Evolutionary conservation across 23 red algal species (phyloP).

Genomic region (Rhodosorus marinus): DNA sequence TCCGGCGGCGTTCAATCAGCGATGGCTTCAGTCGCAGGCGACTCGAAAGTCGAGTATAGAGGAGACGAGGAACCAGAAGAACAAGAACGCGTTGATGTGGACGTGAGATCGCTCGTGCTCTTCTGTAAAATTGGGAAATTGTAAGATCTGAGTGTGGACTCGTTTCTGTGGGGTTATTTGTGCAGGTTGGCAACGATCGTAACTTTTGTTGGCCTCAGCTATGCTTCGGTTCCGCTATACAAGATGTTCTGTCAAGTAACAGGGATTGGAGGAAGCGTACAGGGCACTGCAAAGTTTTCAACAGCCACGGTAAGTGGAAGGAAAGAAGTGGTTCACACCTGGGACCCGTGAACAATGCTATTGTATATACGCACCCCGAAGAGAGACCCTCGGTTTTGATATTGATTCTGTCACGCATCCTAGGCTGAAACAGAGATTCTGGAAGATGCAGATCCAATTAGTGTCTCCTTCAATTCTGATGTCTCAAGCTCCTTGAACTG

Average conservation of each 20-base stretch:
- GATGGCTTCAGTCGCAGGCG: too few species aligned
- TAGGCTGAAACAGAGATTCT: constrained; percentile 26
- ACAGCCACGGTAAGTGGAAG: constrained; percentile 1
- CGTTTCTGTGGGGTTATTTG: too few species aligned
- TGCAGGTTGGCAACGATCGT: constrained; percentile 37
- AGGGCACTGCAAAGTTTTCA: too few species aligned
- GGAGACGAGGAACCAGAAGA: too few species aligned
- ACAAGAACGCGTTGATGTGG: too few species aligned
- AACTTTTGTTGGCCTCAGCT: constrained; percentile 55
- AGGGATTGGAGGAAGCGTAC: constrained; percentile 75
- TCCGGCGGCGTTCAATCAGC: too few species aligned
- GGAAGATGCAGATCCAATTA: constrained; percentile 44
- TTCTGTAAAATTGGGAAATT: too few species aligned
- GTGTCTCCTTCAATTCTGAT: constrained; percentile 81
- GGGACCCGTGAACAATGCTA: not conserved
- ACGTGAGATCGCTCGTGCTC: too few species aligned
- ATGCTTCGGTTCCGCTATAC: constrained; percentile 92
- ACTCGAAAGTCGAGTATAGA: too few species aligned
- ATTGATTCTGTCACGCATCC: constrained; percentile 27
- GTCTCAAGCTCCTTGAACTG: constrained; percentile 51
- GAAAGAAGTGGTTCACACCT: not conserved
- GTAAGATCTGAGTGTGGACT: too few species aligned
- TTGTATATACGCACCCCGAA: not conserved
- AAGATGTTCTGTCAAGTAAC: constrained; percentile 98
- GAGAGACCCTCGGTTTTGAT: constrained; percentile 9